These are phyloP conservation scores for Wickerhamomyces chambardii DNA, from an alignment of 805 yeast species.

Conservation along the genomic window DNA sequence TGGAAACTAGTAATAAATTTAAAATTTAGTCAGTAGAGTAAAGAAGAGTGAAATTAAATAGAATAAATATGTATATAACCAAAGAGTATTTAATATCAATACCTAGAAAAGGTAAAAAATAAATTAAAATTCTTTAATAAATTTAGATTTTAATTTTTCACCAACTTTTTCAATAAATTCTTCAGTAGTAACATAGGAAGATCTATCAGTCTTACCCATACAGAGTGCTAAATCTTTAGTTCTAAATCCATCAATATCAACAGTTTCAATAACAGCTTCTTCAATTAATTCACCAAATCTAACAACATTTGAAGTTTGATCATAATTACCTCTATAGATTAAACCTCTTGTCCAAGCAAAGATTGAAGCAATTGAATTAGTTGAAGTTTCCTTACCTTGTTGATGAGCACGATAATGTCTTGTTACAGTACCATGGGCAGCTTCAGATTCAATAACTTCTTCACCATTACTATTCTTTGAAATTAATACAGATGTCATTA, in stretches of 20 bases:
- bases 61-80: too few species aligned
- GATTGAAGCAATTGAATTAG: conserved; percentile 95
- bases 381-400: conserved; percentile 94
- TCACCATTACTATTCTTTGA: conserved; percentile 96
- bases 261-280: conserved; percentile 81
- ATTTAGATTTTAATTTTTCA: conserved; percentile 36
- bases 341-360: conserved; percentile 96
- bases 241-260: conserved; percentile 77
- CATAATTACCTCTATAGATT: conserved; percentile 86
- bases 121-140: conserved; percentile 6
- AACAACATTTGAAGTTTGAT: conserved; percentile 76
- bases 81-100: too few species aligned
- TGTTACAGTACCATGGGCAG: conserved; percentile 99
- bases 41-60: too few species aligned
- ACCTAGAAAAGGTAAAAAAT: too few species aligned
- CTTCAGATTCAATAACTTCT: conserved; percentile 93
- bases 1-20: too few species aligned
- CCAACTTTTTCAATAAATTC: conserved; percentile 85
- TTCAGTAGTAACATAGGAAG: conserved; percentile 80
- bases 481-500: conserved; percentile 94
- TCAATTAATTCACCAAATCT: conserved; percentile 75
- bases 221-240: conserved; percentile 94
- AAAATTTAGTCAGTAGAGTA: too few species aligned
- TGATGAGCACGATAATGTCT: conserved; percentile 95
- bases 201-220: conserved; percentile 77